Base-by-base conservation (phyloP, 805 yeast species). In the Yarrowia divulgata region DNA sequence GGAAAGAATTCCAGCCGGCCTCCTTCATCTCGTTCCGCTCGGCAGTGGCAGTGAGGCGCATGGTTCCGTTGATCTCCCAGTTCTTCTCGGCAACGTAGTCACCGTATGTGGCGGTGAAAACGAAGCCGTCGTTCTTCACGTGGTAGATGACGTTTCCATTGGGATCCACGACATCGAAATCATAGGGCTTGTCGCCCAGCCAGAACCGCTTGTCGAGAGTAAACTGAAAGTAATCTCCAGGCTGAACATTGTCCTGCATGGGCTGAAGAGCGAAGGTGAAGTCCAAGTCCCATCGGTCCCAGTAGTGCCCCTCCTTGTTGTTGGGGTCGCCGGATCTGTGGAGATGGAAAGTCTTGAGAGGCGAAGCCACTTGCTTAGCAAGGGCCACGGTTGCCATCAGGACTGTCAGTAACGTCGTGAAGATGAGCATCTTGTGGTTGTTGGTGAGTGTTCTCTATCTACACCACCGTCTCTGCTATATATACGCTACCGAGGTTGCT, bases 191-290 rank as follows among this genome's bases (percentile, higher is more conserved):
- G 32, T 46, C 54, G 2, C 54, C 54, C 18, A 60, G 43, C 67
- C 54, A 60, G 43, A 60, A 46, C 2, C 18, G n/a, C 19, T 43
- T 45, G 54, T 45, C 54, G 14, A 60, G 42, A 45, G 50, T 43
- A 18, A 60, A 60, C 67, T 46, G 50, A n/a, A 60, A 60, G 67
- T 14, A 60, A n/a, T 60, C 67, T 2, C 67, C 54, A 10, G 67
- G 67, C 43, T 60, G 52, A 23, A 60, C 50, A 32, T 58, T 18
- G 16, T 60, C 67, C 23, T 40, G 23, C 34, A 32, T 35, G 35
- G 67, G 67, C 50, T 46, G 29, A 8, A 60, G 54, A 6, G 40
- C 42, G 7, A n/a, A 60, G 9, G 50, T 46, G 14, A 60, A 60
- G 54, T 45, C 54, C 32, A 60, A 29, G 3, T 60, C 43, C 67